Percentiles rank a stretch among this genome's conserved stretches.
Evolutionary conservation across 2,329 filamentous ascomycete genomes (phyloP).

Genomic region (Penicillium nordicum): DNA sequence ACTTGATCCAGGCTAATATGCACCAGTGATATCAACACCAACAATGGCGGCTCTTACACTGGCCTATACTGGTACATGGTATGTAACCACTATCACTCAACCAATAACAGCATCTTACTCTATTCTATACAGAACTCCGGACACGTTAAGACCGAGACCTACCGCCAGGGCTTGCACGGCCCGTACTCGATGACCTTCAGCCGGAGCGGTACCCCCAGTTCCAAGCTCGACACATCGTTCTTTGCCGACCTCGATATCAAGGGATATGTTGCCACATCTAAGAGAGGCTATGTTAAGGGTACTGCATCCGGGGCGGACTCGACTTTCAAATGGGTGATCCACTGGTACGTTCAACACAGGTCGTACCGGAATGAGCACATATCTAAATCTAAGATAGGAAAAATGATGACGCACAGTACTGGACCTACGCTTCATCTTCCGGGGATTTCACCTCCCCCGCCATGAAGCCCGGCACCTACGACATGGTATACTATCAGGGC

Average conservation of each 20-base stretch:
- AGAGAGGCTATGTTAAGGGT: constrained; percentile 59
- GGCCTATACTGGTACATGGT: constrained; percentile 64
- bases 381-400: constrained; percentile 31
- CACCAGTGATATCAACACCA: constrained; percentile 59
- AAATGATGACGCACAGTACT: constrained; percentile 63
- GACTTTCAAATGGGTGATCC: constrained; percentile 56
- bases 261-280: constrained; percentile 56
- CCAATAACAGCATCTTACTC: not conserved
- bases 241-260: constrained; percentile 57
- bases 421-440: constrained; percentile 54
- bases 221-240: constrained; percentile 55
- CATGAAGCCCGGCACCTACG: constrained; percentile 67
- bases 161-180: constrained; percentile 61
- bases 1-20: constrained; percentile 2
- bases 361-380: not conserved
- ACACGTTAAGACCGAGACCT: constrained; percentile 61
- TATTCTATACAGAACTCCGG: constrained; percentile 51
- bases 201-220: constrained; percentile 54
- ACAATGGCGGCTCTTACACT: constrained; percentile 58
- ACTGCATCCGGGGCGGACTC: constrained; percentile 57
- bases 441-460: constrained; percentile 61
- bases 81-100: constrained; percentile 3
- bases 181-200: constrained; percentile 63
- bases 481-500: constrained; percentile 62
- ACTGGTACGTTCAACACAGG: constrained; percentile 48